Evolutionary conservation across 768 basidiomycete genomes (phyloP), one percentile per base, ranked within the genome.

Genomic region (Russula sp.): DNA sequence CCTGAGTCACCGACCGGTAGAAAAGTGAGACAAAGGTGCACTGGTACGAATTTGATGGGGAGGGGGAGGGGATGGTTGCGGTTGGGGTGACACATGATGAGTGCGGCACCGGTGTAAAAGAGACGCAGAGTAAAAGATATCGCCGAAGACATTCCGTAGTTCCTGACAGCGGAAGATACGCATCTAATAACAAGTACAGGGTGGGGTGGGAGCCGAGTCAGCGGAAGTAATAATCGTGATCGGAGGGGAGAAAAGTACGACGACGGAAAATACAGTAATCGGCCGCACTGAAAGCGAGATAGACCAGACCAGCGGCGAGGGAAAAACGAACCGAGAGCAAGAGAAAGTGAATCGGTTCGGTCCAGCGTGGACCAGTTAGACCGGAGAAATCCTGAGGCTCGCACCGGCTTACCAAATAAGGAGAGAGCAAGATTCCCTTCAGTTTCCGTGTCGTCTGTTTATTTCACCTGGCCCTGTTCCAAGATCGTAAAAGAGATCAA

Each of bases 401-500:
- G 10, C 57, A 59, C 62, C 62, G 62, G 62, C 37, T 44, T 54
- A 57, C 52, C 62, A 47, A 59, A 49, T 48, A 59, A 42, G 57
- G 62, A 42, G 14, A 47, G 59, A 18, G 48, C 45, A 55, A 63
- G 57, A 59, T 63, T 59, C 62, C 57, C 44, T 57, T 37, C 51
- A 59, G 57, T 51, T 51, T 64, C 63, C 63, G 63, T 45, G 31
- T 59, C 62, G 57, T 27, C 52, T 48, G 48, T 59, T 64, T 64
- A 64, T 59, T 63, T 64, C 63, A 57, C 57, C 44, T 52, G 58
- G 50, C 45, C 62, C 45, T 54, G 45, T 34, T 57, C 63, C 34
- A 60, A 64, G 63, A 64, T 64, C 63, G 63, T 64, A 64, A 64
- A 64, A 64, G 63, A 64, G 63, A 64, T 64, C 63, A 60, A 51